Evolutionary conservation across 2,329 filamentous ascomycete genomes (phyloP).

Genomic region (Mycosphaerelloides madeirae): DNA sequence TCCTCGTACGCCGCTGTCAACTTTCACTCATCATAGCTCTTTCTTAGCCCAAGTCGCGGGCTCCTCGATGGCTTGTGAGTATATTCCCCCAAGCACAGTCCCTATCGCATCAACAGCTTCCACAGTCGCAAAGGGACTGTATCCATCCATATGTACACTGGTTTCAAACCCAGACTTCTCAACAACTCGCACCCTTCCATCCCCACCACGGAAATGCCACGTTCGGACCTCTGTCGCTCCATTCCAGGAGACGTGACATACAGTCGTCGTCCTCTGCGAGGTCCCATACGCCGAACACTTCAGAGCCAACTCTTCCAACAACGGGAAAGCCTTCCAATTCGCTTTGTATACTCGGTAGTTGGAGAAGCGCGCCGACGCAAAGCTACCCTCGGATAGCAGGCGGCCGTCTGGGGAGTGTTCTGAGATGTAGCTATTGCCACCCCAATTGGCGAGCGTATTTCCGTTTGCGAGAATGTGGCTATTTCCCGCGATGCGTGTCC

Average conservation of each 20-base stretch:
- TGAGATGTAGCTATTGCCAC: constrained; percentile 7
- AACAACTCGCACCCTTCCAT: no score
- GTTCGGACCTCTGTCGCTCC: constrained; percentile 39
- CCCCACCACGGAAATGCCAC: no score
- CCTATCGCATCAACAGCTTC: no score
- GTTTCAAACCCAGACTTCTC: no score
- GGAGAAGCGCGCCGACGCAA: constrained; percentile 30
- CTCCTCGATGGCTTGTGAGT: no score
- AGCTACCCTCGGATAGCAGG: constrained; percentile 29
- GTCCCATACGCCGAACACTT: constrained; percentile 31
- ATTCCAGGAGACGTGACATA: constrained; percentile 32
- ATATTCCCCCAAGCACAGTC: no score
- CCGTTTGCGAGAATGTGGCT: constrained; percentile 32
- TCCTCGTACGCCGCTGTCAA: no score
- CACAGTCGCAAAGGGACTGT: no score
- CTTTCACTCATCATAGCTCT: no score
- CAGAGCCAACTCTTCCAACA: constrained; percentile 23
- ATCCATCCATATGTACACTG: no score
- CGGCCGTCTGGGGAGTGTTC: constrained; percentile 4
- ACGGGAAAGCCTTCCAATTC: constrained; percentile 30
- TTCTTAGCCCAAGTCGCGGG: no score
- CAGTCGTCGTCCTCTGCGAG: constrained; percentile 12
- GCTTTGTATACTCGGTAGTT: constrained; percentile 40
- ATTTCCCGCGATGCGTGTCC: constrained; percentile 32
- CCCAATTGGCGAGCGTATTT: constrained; percentile 23